Evolutionary conservation across 2,329 filamentous ascomycete genomes (phyloP).

Genomic region (Aspergillus sp.): DNA sequence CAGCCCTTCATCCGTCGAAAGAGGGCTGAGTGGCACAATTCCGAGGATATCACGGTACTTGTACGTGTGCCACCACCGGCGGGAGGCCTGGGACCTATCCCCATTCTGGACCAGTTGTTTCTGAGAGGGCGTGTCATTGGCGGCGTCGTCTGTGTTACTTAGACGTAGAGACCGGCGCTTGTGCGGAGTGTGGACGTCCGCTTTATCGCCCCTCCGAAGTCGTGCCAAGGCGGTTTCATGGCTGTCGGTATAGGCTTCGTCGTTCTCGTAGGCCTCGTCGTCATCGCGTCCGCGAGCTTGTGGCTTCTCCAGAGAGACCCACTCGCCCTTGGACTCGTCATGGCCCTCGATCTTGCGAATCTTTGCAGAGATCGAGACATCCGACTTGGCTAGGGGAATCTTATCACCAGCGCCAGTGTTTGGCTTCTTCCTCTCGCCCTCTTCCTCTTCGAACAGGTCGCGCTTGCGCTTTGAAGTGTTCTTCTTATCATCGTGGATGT

Average conservation of each 20-base stretch:
- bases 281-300: slow-evolving; percentile 15
- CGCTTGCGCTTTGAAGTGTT: slow-evolving; percentile 43
- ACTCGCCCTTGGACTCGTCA: slow-evolving; percentile 35
- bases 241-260: slow-evolving; percentile 29
- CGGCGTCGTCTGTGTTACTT: slow-evolving; percentile 17
- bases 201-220: slow-evolving; percentile 24
- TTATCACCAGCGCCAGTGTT: slow-evolving; percentile 58
- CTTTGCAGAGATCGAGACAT: slow-evolving; percentile 46
- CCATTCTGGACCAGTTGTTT: slow-evolving; percentile 25
- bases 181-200: slow-evolving; percentile 20
- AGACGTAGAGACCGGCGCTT: slow-evolving; percentile 11
- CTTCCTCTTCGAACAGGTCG: slow-evolving; percentile 32
- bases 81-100: slow-evolving; percentile 24
- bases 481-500: slow-evolving; percentile 24
- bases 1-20: slow-evolving; percentile 28
- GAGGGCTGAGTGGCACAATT: slow-evolving; percentile 54
- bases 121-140: slow-evolving; percentile 17
- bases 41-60: slow-evolving; percentile 95
- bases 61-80: slow-evolving; percentile 72
- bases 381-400: slow-evolving; percentile 46
- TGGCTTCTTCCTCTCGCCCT: slow-evolving; percentile 45
- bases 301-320: slow-evolving; percentile 31
- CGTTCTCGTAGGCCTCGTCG: slow-evolving; percentile 33
- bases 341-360: slow-evolving; percentile 48
- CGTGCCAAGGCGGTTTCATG: slow-evolving; percentile 33